Conservation (phyloP, 192 early-diverging fungal genomes). For the Linnemannia exigua region DNA sequence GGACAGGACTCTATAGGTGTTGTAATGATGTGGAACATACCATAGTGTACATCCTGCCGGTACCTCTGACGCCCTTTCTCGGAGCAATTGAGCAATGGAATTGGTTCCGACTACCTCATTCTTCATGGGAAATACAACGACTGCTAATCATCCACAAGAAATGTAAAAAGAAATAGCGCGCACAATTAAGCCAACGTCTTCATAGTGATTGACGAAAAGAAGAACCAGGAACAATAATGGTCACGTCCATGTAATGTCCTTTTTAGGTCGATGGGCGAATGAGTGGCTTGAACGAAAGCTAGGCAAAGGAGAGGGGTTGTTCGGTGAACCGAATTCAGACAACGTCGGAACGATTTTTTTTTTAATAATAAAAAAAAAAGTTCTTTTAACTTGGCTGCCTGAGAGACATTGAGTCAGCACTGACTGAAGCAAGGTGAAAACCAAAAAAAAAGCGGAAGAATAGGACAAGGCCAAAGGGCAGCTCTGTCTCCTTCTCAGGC, state of each 20-base stretch:
- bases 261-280: neutral
- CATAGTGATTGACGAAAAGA: neutral
- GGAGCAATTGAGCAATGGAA: neutral
- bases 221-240: neutral
- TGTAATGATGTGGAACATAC: no score
- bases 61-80: no score
- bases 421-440: neutral
- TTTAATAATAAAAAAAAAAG: no score
- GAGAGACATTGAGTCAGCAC: neutral
- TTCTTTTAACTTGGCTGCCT: neutral
- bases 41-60: no score
- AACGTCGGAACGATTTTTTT: neutral
- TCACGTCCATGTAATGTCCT: neutral
- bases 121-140: neutral
- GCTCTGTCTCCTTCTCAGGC: neutral
- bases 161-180: neutral
- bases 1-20: no score
- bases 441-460: neutral
- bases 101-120: neutral
- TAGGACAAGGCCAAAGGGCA: conserved; percentile 14
- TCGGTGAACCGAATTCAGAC: conserved; percentile 5
- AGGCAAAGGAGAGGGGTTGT: neutral
- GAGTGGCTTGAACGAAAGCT: neutral
- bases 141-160: neutral
- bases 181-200: neutral